phyloP scores from a whole-genome alignment of 2,329 filamentous ascomycete species.

The Botryotinia calthae region DNA sequence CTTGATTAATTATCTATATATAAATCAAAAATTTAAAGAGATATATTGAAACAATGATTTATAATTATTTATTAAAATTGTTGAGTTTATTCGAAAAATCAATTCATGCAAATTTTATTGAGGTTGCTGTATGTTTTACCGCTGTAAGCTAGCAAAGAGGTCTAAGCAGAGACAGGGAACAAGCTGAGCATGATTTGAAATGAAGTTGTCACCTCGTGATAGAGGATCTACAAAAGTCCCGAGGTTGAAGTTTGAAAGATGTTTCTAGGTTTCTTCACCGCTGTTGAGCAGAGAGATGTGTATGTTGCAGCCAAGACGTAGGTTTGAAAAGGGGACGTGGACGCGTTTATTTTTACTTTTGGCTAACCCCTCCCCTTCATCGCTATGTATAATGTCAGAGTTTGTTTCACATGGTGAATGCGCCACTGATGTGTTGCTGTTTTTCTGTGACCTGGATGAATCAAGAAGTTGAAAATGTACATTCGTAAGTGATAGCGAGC shows the following conservation, averaged over 20 bases:
- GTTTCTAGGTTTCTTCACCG: constrained; percentile 13
- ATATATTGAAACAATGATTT: too few species aligned
- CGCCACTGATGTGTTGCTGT: neutral
- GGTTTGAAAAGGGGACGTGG: neutral
- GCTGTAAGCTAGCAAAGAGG: neutral
- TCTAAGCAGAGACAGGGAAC: neutral
- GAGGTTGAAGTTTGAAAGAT: neutral
- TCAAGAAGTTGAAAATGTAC: neutral
- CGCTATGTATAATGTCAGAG: neutral
- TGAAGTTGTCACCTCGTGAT: constrained; percentile 11
- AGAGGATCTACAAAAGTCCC: constrained; percentile 2
- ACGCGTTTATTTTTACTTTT: constrained; percentile 9
- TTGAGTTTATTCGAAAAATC: too few species aligned
- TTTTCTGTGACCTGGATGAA: neutral
- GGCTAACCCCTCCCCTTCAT: neutral
- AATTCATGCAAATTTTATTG: too few species aligned
- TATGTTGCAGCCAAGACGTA: constrained; percentile 9
- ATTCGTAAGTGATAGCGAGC: neutral
- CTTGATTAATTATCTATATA: too few species aligned
- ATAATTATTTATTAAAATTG: too few species aligned
- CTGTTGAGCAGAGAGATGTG: constrained; percentile 12
- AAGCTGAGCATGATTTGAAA: neutral
- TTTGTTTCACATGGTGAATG: neutral
- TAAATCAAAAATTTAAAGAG: too few species aligned
- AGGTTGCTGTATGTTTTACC: constrained; percentile 5